A percentile compares a stretch with the other conserved stretches of the same genome.
phyloP scores from a whole-genome alignment of 306 rosid genomes.

The Coriaria nepalensis region DNA sequence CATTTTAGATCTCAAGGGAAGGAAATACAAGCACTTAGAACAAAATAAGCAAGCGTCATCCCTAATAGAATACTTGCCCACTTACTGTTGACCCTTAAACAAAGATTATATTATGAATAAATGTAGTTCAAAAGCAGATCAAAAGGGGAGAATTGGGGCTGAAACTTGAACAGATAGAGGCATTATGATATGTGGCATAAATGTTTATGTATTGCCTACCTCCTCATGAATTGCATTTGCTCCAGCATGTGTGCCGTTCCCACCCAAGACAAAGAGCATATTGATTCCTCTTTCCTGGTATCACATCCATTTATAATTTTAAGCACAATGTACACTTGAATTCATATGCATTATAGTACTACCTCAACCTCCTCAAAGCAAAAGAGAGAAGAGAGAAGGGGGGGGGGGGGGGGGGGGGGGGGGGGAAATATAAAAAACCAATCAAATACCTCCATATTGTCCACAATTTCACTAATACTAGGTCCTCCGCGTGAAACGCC shows the following conservation, averaged over 20 bases:
- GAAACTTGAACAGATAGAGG: too few relatives aligned
- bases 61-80: too few relatives aligned
- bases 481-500: conserved; percentile 99
- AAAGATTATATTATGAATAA: too few relatives aligned
- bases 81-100: too few relatives aligned
- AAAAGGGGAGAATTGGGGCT: too few relatives aligned
- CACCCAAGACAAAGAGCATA: conserved; percentile 97
- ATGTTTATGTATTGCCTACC: conserved; percentile 26
- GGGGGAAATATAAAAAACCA: too few relatives aligned
- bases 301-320: conserved; percentile 10
- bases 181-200: too few relatives aligned
- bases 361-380: conserved; percentile 3
- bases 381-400: too few relatives aligned
- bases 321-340: too few relatives aligned
- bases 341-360: conserved; percentile 4
- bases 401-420: too few relatives aligned
- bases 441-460: conserved; percentile 57
- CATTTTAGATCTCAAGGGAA: conserved; percentile 2
- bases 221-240: conserved; percentile 87
- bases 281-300: conserved; percentile 82
- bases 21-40: background rate
- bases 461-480: conserved; percentile 57
- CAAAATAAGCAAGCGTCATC: background rate
- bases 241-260: conserved; percentile 98
- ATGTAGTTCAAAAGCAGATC: too few relatives aligned